These are phyloP conservation scores for Diutina rugosa DNA, from an alignment of 1,139 yeast species.

Conservation along the genomic window DNA sequence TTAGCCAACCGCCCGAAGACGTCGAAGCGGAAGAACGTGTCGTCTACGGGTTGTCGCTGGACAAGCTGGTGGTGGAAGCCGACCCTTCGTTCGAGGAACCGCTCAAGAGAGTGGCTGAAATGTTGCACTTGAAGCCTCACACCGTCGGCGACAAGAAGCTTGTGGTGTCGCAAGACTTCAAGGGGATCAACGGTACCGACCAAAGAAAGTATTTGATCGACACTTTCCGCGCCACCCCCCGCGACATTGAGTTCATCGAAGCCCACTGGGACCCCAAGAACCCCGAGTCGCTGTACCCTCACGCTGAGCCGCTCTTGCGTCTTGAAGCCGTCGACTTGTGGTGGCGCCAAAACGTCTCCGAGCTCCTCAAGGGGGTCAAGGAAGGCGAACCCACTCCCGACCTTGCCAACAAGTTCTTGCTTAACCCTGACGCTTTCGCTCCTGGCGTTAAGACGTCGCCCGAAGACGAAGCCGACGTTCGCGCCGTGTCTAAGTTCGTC, in stretches of 20 bases:
- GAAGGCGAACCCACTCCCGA: slow-evolving; percentile 39
- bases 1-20: slow-evolving; percentile 27
- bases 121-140: slow-evolving; percentile 70
- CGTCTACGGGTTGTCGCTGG: slow-evolving; percentile 65
- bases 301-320: slow-evolving; percentile 64
- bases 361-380: slow-evolving; percentile 34
- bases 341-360: slow-evolving; percentile 65
- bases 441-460: slow-evolving; percentile 15
- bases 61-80: slow-evolving; percentile 33
- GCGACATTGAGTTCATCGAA: slow-evolving; percentile 68
- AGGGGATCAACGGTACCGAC: slow-evolving; percentile 81
- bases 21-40: slow-evolving; percentile 31
- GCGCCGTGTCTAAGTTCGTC: slow-evolving; percentile 57
- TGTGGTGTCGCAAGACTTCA: slow-evolving; percentile 63
- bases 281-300: slow-evolving; percentile 55
- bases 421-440: slow-evolving; percentile 75
- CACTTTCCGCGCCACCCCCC: slow-evolving; percentile 70
- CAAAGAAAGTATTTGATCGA: slow-evolving; percentile 78
- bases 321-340: slow-evolving; percentile 85
- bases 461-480: slow-evolving; percentile 47
- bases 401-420: slow-evolving; percentile 39
- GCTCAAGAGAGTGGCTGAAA: slow-evolving; percentile 52
- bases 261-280: slow-evolving; percentile 25
- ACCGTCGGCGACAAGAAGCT: slow-evolving; percentile 32
- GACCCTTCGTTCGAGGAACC: slow-evolving; percentile 39